Evolutionary conservation across 1,284 basidiomycete species (phyloP).

Genomic region (Boletus semigastroideus): DNA sequence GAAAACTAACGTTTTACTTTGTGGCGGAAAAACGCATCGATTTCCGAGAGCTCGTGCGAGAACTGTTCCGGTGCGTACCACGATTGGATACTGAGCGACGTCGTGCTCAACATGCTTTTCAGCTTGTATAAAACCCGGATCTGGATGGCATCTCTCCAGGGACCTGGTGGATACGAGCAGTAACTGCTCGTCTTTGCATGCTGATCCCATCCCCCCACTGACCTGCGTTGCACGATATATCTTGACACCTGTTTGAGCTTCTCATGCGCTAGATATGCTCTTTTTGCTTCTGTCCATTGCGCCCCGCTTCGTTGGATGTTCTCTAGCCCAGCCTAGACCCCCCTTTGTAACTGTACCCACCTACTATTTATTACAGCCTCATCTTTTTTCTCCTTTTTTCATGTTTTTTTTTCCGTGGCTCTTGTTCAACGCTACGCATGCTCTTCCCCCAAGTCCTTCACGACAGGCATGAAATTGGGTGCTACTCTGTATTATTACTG

Average conservation of each 20-base stretch:
- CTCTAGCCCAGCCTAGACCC: slow-evolving; percentile 34
- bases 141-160: slow-evolving; percentile 69
- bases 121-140: slow-evolving; percentile 76
- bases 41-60: slow-evolving; percentile 93
- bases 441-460: not conserved
- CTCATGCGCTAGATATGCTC: slow-evolving; percentile 32
- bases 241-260: slow-evolving; percentile 18
- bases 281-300: slow-evolving; percentile 3
- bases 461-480: slow-evolving; percentile 10
- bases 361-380: slow-evolving; percentile 22
- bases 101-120: not conserved
- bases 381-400: not conserved
- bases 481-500: slow-evolving; percentile 28
- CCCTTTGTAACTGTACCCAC: slow-evolving; percentile 32
- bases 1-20: slow-evolving; percentile 98
- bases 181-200: slow-evolving; percentile 14
- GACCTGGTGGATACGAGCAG: slow-evolving; percentile 40
- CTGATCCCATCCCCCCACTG: slow-evolving; percentile 11
- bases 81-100: not conserved
- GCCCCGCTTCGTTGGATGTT: slow-evolving; percentile 14
- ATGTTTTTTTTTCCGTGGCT: not conserved
- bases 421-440: not conserved
- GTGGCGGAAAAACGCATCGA: slow-evolving; percentile 95
- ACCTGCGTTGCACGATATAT: slow-evolving; percentile 24
- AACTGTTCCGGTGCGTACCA: slow-evolving; percentile 75